Conservation (phyloP, 208 protist species). For the Trypanosomatidae sp. region DNA sequence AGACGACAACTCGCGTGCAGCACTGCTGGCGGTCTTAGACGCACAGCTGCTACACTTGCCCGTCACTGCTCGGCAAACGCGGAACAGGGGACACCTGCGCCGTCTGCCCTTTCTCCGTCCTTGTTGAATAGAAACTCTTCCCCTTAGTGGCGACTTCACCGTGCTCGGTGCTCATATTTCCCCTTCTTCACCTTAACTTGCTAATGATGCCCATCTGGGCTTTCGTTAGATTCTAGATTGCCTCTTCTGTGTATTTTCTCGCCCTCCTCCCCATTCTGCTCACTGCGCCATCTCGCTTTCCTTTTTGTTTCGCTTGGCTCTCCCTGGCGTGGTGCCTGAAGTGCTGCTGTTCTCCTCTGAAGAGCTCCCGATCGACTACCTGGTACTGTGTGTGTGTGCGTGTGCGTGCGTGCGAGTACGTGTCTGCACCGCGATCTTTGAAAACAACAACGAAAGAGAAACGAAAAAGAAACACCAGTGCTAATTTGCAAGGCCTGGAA, state of each 20-base stretch:
- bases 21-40: too few relatives aligned
- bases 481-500: background rate
- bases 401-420: too few relatives aligned
- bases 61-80: background rate
- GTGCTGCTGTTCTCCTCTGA: background rate
- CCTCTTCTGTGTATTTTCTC: background rate
- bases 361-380: background rate
- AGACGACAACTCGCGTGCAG: background rate
- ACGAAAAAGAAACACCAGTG: background rate
- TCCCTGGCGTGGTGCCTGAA: background rate
- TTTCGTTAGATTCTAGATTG: background rate
- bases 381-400: too few relatives aligned
- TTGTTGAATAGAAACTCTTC: background rate
- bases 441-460: background rate
- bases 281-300: background rate
- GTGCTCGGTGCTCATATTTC: background rate
- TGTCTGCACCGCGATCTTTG: background rate
- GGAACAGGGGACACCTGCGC: background rate
- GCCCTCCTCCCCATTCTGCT: too few relatives aligned
- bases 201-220: background rate
- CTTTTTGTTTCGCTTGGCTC: background rate
- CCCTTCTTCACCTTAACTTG: background rate
- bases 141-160: background rate
- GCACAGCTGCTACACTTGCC: background rate
- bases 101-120: background rate